Conservation (phyloP, 2,329 filamentous ascomycete species). For the Plenodomus biglobosus region DNA sequence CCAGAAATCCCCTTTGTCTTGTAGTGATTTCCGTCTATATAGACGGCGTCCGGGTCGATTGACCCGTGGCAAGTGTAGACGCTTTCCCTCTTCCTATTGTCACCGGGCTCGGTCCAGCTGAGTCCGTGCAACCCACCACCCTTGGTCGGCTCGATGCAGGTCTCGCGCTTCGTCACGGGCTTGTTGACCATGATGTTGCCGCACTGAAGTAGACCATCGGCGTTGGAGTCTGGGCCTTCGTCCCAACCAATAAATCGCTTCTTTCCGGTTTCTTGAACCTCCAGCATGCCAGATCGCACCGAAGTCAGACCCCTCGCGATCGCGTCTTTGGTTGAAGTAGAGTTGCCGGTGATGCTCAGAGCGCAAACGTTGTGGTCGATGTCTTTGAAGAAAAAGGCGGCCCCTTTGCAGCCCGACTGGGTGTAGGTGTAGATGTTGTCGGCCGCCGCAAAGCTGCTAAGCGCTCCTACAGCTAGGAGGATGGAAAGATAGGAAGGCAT, state of each 20-base stretch:
- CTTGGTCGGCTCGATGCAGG: neutral
- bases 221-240: neutral
- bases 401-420: neutral
- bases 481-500: conserved; percentile 1
- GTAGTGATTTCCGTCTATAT: neutral
- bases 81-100: neutral
- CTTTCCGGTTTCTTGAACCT: neutral
- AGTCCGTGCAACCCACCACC: neutral
- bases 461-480: neutral
- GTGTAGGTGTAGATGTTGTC: conserved; percentile 8
- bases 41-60: neutral
- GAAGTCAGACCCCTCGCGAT: neutral
- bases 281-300: neutral
- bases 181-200: neutral
- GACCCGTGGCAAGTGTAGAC: neutral
- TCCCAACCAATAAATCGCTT: conserved; percentile 2
- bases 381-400: conserved; percentile 3
- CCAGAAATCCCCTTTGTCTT: neutral
- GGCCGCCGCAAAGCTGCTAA: neutral
- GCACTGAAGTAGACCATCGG: conserved; percentile 1
- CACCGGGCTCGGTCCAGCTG: conserved; percentile 1
- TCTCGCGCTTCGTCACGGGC: neutral
- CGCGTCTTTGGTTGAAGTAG: neutral
- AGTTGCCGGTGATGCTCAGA: neutral
- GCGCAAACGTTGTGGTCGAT: conserved; percentile 6